These are phyloP conservation scores for Mycena venus DNA, from an alignment of 768 basidiomycete genomes.

Conservation along the genomic window DNA sequence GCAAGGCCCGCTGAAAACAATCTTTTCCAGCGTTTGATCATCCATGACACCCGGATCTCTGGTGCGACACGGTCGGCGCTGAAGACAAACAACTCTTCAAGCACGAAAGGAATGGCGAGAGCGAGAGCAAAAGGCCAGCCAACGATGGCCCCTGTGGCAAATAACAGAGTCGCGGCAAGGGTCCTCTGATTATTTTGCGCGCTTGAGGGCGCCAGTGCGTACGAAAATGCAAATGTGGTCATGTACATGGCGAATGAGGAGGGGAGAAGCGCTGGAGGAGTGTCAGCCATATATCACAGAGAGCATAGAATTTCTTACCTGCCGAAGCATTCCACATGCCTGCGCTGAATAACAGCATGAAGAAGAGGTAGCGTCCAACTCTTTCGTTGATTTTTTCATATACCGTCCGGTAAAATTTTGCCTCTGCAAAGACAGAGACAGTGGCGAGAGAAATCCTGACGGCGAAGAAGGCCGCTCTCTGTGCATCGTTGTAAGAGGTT, in stretches of 20 bases:
- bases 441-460: constrained; percentile 84
- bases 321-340: constrained; percentile 96
- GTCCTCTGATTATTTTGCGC: constrained; percentile 67
- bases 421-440: constrained; percentile 84
- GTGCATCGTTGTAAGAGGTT: constrained; percentile 8
- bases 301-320: constrained; percentile 55
- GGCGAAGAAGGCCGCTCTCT: constrained; percentile 93
- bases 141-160: constrained; percentile 87
- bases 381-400: constrained; percentile 87
- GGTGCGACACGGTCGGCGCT: constrained; percentile 75
- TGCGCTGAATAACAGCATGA: constrained; percentile 86
- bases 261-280: constrained; percentile 84
- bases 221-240: constrained; percentile 83
- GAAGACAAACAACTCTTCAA: constrained; percentile 89
- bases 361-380: constrained; percentile 94
- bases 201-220: constrained; percentile 71
- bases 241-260: constrained; percentile 97
- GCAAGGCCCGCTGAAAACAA: constrained; percentile 65
- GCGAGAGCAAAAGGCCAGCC: constrained; percentile 98
- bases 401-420: constrained; percentile 84
- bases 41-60: constrained; percentile 64
- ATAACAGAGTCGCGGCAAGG: constrained; percentile 73
- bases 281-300: constrained; percentile 6
- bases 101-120: constrained; percentile 87
- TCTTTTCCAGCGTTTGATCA: constrained; percentile 70